Percentiles rank a stretch among this genome's conserved stretches.
These are phyloP conservation scores for Candida oleophila DNA, from an alignment of 805 yeast species.

Conservation along the genomic window DNA sequence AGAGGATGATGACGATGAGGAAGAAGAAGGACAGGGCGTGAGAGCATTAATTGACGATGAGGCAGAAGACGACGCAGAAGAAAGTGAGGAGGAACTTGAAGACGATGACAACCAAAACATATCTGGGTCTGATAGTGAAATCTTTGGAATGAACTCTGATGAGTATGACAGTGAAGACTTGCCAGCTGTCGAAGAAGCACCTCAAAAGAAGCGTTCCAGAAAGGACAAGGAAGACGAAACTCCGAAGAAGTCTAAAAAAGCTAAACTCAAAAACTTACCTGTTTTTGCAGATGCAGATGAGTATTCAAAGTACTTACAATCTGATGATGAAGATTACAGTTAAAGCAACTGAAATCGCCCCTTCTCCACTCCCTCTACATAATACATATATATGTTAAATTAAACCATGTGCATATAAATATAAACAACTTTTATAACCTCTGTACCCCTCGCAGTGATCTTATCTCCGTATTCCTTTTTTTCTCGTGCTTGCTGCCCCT, in stretches of 20 bases:
- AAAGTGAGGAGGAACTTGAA: constrained; percentile 14
- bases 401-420: not conserved
- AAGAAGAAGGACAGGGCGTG: constrained; percentile 6
- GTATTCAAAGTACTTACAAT: constrained; percentile 68
- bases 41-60: constrained; percentile 13
- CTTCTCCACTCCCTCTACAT: too few relatives aligned
- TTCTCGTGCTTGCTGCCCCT: too few relatives aligned
- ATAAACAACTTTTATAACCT: not conserved
- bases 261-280: constrained; percentile 68
- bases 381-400: not conserved
- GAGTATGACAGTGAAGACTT: constrained; percentile 15
- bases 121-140: constrained; percentile 7
- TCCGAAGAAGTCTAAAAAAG: constrained; percentile 41
- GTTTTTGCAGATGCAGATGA: constrained; percentile 87
- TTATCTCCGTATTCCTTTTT: not conserved
- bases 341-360: too few relatives aligned
- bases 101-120: constrained; percentile 15
- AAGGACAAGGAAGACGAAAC: constrained; percentile 17
- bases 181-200: constrained; percentile 28
- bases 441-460: not conserved
- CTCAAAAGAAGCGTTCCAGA: constrained; percentile 21
- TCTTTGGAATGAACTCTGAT: constrained; percentile 19
- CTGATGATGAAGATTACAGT: constrained; percentile 55
- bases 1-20: constrained; percentile 22
- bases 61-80: constrained; percentile 24